Base-by-base conservation (phyloP, 2,329 filamentous ascomycete species). In the Chrysosphaeria jannelii region DNA sequence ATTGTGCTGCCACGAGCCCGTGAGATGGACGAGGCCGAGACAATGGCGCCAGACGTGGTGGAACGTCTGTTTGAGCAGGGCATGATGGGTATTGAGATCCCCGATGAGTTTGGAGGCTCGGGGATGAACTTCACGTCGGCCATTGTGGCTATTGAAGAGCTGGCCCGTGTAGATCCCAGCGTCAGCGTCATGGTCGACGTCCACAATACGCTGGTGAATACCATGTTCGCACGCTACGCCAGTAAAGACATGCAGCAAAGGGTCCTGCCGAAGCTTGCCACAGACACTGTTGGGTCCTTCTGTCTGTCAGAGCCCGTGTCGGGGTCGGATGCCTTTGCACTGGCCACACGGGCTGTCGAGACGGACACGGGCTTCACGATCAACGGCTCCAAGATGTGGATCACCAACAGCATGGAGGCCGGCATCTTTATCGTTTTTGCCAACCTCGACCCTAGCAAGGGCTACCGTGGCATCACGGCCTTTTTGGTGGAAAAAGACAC, bases 61-160 rank as follows among this genome's bases (percentile, higher is more conserved):
- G 78, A 90, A 50, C 72, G 85, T 47, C 59, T 90, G 24, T 97
- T 97, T 38, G 85, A 97, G 51, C 79, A 93, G 42, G 85, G 85
- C 1, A 53, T 97, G 23, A 97, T 97, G 85, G 71, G 78, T 30
- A 60, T 97, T 32, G 85, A 97, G 50, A 90, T 97, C 27, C 81
- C 85, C 10, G 85, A 97, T 46, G 79, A 91, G 45, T 97, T 69
- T 41, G 85, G 85, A 29, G 85, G 85, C 29, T 75, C 81, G 0
- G 85, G 79, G 35, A 93, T 97, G 85, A 91, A 91, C 58, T 97
- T 97, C 48, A 93, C 85, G 1, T 53, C 79, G 1, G 81, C 79
- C 29, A 90, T 97, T 40, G 68, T 97, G 21, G 81, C 75, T 14
- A 97, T 97, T 36, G 85, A 97, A 49, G 85, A 97, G 54, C 54